Percentiles rank a stretch among this genome's conserved stretches.
Conservation (phyloP, 2,329 filamentous ascomycete genomes). For the Rhexocercosporidium sp. region DNA sequence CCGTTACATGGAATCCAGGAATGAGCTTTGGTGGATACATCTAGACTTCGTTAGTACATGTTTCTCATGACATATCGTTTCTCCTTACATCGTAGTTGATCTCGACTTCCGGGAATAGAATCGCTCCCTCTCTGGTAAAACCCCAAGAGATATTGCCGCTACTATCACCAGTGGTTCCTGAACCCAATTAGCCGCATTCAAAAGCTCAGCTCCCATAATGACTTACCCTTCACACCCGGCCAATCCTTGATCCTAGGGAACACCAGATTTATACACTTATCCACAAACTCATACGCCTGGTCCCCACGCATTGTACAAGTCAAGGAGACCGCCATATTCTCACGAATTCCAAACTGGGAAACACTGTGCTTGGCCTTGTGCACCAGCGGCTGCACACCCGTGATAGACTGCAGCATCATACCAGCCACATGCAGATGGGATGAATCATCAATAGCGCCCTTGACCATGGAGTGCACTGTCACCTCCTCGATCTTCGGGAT, state of each 20-base stretch:
- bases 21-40: conserved; percentile 60
- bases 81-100: conserved; percentile 87
- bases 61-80: neutral
- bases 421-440: conserved; percentile 81
- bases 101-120: conserved; percentile 91
- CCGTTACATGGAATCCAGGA: conserved; percentile 44
- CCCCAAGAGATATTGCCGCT: conserved; percentile 89
- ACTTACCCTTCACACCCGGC: conserved; percentile 71
- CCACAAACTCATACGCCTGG: conserved; percentile 86
- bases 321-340: conserved; percentile 73
- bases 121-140: conserved; percentile 74
- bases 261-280: conserved; percentile 88
- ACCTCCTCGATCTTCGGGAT: conserved; percentile 82
- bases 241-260: conserved; percentile 97
- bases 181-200: conserved; percentile 29
- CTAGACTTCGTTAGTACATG: conserved; percentile 43
- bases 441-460: conserved; percentile 70
- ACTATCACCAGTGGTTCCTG: conserved; percentile 70
- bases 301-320: conserved; percentile 81
- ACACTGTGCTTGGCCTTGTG: conserved; percentile 75
- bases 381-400: conserved; percentile 73
- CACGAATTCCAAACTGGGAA: conserved; percentile 74
- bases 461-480: conserved; percentile 78
- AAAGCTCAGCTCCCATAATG: neutral
- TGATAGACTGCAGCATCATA: conserved; percentile 85